A percentile compares a stretch with the other conserved stretches of the same genome.
Evolutionary conservation across 2,329 filamentous ascomycete species (phyloP).

Genomic region (Xylaria sp.): DNA sequence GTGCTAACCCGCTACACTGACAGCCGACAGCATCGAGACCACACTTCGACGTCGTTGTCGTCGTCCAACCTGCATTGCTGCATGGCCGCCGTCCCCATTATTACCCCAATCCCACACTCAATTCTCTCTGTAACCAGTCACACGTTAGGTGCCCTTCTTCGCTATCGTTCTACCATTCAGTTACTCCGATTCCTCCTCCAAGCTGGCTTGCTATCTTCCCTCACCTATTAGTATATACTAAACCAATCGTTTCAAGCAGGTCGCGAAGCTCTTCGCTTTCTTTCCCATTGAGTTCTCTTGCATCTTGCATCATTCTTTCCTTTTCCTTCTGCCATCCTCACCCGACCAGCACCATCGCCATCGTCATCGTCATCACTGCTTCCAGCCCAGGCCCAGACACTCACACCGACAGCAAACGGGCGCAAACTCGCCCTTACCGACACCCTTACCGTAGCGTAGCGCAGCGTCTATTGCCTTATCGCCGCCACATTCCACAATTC

Average conservation of each 20-base stretch:
- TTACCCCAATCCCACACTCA: conserved; percentile 15
- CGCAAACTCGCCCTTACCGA: conserved; percentile 15
- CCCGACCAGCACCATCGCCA: not conserved
- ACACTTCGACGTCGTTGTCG: not conserved
- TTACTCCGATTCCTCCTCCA: conserved; percentile 23
- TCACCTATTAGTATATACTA: conserved; percentile 16
- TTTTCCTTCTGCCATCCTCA: conserved; percentile 7
- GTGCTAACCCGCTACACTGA: not conserved
- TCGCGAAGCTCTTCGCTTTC: conserved; percentile 26
- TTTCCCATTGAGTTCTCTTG: conserved; percentile 22
- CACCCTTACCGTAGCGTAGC: conserved; percentile 10
- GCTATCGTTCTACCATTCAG: conserved; percentile 8
- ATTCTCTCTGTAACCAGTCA: conserved; percentile 13
- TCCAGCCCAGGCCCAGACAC: conserved; percentile 11
- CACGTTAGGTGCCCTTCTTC: conserved; percentile 8
- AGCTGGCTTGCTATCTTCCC: conserved; percentile 30
- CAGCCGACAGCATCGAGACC: not conserved
- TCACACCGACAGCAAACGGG: conserved; percentile 10
- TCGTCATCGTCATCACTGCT: not conserved
- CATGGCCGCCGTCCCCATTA: not conserved
- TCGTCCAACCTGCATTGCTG: conserved; percentile 14
- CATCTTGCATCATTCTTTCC: conserved; percentile 13
- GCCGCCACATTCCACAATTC: conserved; percentile 28
- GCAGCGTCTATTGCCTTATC: conserved; percentile 26
- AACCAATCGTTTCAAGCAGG: conserved; percentile 20